These are phyloP conservation scores for Chrysanthemum lavandulifolium DNA, from an alignment of 129 eudicot genomes.

Conservation along the genomic window DNA sequence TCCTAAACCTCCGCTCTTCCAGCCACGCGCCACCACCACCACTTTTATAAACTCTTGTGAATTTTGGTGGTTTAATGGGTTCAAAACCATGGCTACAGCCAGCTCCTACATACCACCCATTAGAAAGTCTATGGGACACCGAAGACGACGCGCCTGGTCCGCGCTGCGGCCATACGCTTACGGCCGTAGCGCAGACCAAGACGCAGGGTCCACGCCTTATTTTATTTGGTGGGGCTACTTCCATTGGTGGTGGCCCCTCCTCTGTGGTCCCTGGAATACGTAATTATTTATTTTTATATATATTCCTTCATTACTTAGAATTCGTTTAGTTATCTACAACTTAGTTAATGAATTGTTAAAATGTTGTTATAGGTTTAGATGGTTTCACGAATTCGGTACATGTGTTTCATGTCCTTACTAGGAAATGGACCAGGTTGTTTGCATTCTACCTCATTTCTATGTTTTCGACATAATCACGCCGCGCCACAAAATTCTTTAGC, in stretches of 20 bases:
- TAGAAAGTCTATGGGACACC: conserved; percentile 62
- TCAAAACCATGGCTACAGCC: conserved; percentile 75
- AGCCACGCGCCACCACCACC: too few species aligned
- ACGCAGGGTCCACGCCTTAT: conserved; percentile 84
- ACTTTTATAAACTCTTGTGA: too few species aligned
- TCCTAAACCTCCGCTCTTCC: too few species aligned
- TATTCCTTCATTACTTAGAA: background rate
- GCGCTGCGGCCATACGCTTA: conserved; percentile 90
- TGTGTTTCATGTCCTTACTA: conserved; percentile 75
- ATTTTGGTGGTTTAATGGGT: conserved; percentile 10
- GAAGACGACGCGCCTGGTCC: conserved; percentile 89
- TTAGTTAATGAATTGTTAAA: conserved; percentile 6
- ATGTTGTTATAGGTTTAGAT: conserved; percentile 64
- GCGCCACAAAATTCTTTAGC: too few species aligned
- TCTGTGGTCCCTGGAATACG: conserved; percentile 74
- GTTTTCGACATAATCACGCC: too few species aligned
- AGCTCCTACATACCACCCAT: conserved; percentile 59
- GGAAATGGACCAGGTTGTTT: conserved; percentile 80
- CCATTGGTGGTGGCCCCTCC: conserved; percentile 82
- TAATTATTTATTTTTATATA: conserved; percentile 10
- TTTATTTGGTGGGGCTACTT: conserved; percentile 87
- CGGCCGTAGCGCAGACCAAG: conserved; percentile 81
- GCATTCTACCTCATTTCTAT: too few species aligned
- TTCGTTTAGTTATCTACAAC: background rate
- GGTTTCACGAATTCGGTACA: conserved; percentile 94